These are phyloP conservation scores for Kwoniella europaea DNA, from an alignment of 768 basidiomycete species.

Conservation along the genomic window DNA sequence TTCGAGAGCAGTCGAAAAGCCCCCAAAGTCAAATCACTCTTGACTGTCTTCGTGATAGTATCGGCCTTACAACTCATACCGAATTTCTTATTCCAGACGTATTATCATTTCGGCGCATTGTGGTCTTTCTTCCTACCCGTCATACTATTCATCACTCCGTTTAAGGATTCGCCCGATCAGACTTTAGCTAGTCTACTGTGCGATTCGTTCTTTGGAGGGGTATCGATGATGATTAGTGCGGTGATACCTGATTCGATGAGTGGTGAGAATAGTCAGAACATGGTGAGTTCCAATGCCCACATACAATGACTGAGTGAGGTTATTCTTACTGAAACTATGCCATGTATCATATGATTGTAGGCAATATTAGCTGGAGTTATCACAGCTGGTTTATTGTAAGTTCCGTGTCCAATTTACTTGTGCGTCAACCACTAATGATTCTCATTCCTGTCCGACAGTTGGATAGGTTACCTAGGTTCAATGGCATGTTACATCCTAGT, in stretches of 20 bases:
- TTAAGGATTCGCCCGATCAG: constrained; percentile 29
- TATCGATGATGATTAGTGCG: constrained; percentile 28
- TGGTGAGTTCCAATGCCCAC: constrained; percentile 26
- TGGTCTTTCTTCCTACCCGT: constrained; percentile 50
- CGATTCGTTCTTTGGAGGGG: constrained; percentile 36
- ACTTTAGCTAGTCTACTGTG: constrained; percentile 41
- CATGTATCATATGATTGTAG: neutral
- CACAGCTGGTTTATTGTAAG: constrained; percentile 33
- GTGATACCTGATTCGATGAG: constrained; percentile 29
- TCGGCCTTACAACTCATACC: constrained; percentile 42
- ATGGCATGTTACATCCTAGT: constrained; percentile 36
- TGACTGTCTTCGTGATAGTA: constrained; percentile 32
- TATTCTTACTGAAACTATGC: neutral
- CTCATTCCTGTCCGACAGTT: constrained; percentile 14
- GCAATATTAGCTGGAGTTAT: constrained; percentile 22
- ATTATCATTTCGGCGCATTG: constrained; percentile 47
- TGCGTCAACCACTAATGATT: neutral
- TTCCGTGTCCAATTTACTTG: neutral
- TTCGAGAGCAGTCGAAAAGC: constrained; percentile 28
- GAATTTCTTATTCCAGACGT: constrained; percentile 40
- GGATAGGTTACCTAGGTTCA: constrained; percentile 43
- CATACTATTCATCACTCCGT: constrained; percentile 39
- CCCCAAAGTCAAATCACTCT: constrained; percentile 35
- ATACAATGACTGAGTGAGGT: neutral
- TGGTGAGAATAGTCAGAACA: constrained; percentile 24